These are phyloP conservation scores for Nidula niveotomentosa DNA, from an alignment of 1,284 basidiomycete genomes.

Conservation along the genomic window DNA sequence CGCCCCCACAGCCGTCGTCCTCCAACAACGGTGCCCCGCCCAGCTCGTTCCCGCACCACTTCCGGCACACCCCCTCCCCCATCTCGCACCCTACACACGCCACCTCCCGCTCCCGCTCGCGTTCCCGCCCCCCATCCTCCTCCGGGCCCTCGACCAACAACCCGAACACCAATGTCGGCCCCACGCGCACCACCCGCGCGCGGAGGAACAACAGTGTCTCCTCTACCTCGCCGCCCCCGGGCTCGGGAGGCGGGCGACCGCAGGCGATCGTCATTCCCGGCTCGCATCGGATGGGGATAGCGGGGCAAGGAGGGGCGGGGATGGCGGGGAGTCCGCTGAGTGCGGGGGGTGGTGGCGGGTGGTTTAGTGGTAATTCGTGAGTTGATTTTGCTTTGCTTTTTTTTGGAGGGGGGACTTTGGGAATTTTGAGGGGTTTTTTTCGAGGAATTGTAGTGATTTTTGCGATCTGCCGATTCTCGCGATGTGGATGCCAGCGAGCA, in stretches of 20 bases:
- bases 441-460: too few relatives aligned
- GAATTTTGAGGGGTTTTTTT: too few relatives aligned
- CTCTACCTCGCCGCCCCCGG: conserved; percentile 36
- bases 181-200: conserved; percentile 46
- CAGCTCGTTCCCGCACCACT: too few relatives aligned
- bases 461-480: too few relatives aligned
- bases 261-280: conserved; percentile 63
- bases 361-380: conserved; percentile 6
- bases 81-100: too few relatives aligned
- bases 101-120: conserved; percentile 37
- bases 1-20: too few relatives aligned
- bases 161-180: conserved; percentile 32
- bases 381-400: conserved; percentile 2
- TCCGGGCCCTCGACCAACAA: too few relatives aligned
- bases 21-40: too few relatives aligned
- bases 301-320: too few relatives aligned
- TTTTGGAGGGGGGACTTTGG: too few relatives aligned
- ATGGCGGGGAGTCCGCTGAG: conserved; percentile 5
- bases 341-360: conserved; percentile 12
- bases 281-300: neutral
- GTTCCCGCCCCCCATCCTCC: conserved; percentile 42
- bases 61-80: too few relatives aligned
- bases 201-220: conserved; percentile 52
- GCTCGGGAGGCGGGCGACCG: conserved; percentile 26
- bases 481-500: too few relatives aligned